Base-by-base conservation (phyloP, 164 flowering plant species). In the Taxillus chinensis region DNA sequence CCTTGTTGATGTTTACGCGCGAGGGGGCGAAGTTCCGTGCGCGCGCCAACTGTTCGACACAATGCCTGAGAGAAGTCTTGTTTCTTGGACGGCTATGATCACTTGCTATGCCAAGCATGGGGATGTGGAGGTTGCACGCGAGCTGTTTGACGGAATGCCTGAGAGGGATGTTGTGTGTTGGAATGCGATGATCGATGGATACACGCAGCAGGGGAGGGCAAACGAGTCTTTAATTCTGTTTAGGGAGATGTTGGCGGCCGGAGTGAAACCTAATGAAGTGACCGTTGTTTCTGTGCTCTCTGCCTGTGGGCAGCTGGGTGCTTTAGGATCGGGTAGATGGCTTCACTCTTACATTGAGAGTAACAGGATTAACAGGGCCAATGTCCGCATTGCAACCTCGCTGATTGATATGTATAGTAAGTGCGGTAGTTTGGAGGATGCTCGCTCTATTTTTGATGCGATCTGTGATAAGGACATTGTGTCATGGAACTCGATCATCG, bases 351-450 rank as follows among this genome's bases (percentile, higher is more conserved):
- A 79, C 62, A 65, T 83, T 13, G 50, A 69, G 74, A 78, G 66
- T 57, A 68, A 55, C 41, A 48, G 75, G 60, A 75, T 78, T 59
- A 27, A 27, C 27, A 48, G 15, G 55, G 39, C 79, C 8, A 81
- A 74, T 73, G 79, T 71, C 63, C 83, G 63, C 15, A 74, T 86
- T 27, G 84, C 73, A 9, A 82, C 90, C 39, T 93, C 96, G 49
- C 67, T 91, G 66, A 68, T 88, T 57, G 86, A 85, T 63, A 88
- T 91, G 97, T 86, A 91, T 52, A 67, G 85, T 46, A 88, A 86
- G 61, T 91, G 93, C 64, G 90, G 97, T 10, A 83, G 88, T 66
- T 71, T 86, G 72, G 92, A 86, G 59, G 90, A 88, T 68, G 93
- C 93, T 3, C 73, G 75, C 41, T 45, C 68, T 59, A 87, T 85